Base-by-base conservation (phyloP, 352 stramenopile species). In the Achlya hypogyna region DNA sequence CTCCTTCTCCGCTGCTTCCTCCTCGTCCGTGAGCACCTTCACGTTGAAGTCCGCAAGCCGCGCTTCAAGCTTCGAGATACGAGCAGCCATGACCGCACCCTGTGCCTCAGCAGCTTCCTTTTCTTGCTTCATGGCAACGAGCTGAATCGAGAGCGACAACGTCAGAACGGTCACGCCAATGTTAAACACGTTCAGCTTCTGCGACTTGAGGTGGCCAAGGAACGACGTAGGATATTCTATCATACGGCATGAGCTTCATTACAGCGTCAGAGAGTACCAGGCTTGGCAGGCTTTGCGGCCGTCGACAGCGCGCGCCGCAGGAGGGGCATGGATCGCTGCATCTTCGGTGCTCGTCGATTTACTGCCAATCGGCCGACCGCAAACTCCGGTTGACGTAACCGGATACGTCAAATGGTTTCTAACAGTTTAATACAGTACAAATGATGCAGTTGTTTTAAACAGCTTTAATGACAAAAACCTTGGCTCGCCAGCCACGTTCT, bases 121-220 rank as follows among this genome's bases (percentile, higher is more conserved):
- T 42, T 77, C 74, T 63, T 93, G 78, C 69, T 89, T 89, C 76
- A 81, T 82, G 47, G 76, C 76, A 29, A 93, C 82, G 54, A 93
- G 74, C 71, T 91, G 83, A 53, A 81, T 89, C 51, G 85, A 89
- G n/a, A 93, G 76, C 51, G 85, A 93, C 34, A 93, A 73, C 70
- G 85, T 90, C 62, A 93, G 72, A 72, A 91, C 88, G 5, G 83
- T 82, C 14, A 93, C 70, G 42, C 85, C 83, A 53, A 93, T 88
- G 75, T 91, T 91, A 70, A 92, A 93, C 70, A 89, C 78, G 54
- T 91, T 93, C 52, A 91, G 74, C 69, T 90, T 90, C 70, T 93
- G 80, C 23, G 74, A 89, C 69, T 75, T 75, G 58, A 91, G 62
- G 66, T 93, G 81, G 45, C 79, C 86, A 53, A 91, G 63, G 71